These are phyloP conservation scores for Kockovaella imperatae DNA, from an alignment of 768 basidiomycete genomes.

Conservation along the genomic window DNA sequence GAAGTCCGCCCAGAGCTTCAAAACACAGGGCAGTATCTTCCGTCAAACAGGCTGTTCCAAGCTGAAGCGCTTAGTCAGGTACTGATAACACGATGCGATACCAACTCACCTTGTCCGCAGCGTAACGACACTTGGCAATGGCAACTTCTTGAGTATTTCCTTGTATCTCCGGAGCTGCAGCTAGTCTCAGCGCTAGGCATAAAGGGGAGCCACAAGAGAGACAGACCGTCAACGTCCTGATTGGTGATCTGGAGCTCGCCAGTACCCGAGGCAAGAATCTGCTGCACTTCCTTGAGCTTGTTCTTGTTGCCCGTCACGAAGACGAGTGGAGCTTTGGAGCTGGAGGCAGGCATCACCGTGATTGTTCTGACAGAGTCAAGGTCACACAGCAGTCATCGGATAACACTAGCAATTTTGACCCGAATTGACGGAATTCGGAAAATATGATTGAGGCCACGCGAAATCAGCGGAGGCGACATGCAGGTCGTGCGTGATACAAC, in stretches of 20 bases:
- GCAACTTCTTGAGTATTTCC: conserved; percentile 88
- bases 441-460: neutral
- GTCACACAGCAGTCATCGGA: too few relatives aligned
- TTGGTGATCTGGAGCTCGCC: conserved; percentile 66
- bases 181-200: neutral
- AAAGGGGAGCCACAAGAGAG: neutral
- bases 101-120: conserved; percentile 64
- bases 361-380: too few relatives aligned
- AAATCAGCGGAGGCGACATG: neutral
- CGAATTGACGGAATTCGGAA: too few relatives aligned
- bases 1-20: conserved; percentile 77
- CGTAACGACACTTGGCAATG: conserved; percentile 70
- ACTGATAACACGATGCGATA: neutral
- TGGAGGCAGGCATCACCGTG: too few relatives aligned
- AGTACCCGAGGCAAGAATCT: conserved; percentile 58
- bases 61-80: conserved; percentile 9
- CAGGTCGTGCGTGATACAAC: too few relatives aligned
- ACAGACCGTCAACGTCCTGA: conserved; percentile 65
- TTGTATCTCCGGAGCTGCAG: conserved; percentile 85
- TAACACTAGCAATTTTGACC: too few relatives aligned
- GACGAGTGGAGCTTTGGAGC: too few relatives aligned
- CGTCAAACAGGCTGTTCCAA: conserved; percentile 40
- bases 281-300: conserved; percentile 80
- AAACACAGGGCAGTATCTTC: conserved; percentile 92
- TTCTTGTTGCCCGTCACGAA: conserved; percentile 93